Base-by-base conservation (phyloP, 805 yeast species). In the Candida glaebosa region DNA sequence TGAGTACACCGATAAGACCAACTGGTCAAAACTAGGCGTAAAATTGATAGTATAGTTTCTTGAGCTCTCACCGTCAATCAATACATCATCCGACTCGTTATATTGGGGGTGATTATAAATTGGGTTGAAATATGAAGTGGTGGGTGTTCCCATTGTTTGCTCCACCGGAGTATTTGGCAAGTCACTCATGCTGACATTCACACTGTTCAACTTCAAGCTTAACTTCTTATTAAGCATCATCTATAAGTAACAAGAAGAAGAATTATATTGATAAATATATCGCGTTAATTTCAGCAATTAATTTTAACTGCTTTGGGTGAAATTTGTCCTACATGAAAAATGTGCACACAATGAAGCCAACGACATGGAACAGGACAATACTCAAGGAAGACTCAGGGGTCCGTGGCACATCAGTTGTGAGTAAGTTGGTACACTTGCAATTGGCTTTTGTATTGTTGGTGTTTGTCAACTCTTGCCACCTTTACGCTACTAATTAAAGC, bases 101-200 rank as follows among this genome's bases (percentile, higher is more conserved):
- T 63, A 65, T 31, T 51, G 56, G 0, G 66, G 60, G 45, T 67
- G 54, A 18, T 55, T 41, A 51, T 68, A 68, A 14, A 65, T 41
- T 4, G 34, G 39, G 38, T 35, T 47, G 40, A 32, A 28, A 28
- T 28, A 28, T n/a, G 31, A 28, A 10, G 24, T 28, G 18, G 38
- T 43, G 2, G 75, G 75, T 5, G 75, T 69, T 32, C 48, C 56
- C 32, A 67, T 51, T 0, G 74, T 69, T 47, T 68, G 74, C 26
- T 69, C 75, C 35, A 66, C 52, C n/a, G 75, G 75, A 3, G 75
- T 69, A 47, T 52, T 65, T n/a, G 75, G 75, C n/a, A 14, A 28
- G 7, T 58, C 62, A 37, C 49, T 38, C 6, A 53, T 60, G 32
- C 37, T 4, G n/a, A 49, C 65, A 49, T 46, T 61, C 58, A 55